These are phyloP conservation scores for Claviceps digitariae DNA, from an alignment of 2,329 filamentous ascomycete genomes.

Conservation along the genomic window DNA sequence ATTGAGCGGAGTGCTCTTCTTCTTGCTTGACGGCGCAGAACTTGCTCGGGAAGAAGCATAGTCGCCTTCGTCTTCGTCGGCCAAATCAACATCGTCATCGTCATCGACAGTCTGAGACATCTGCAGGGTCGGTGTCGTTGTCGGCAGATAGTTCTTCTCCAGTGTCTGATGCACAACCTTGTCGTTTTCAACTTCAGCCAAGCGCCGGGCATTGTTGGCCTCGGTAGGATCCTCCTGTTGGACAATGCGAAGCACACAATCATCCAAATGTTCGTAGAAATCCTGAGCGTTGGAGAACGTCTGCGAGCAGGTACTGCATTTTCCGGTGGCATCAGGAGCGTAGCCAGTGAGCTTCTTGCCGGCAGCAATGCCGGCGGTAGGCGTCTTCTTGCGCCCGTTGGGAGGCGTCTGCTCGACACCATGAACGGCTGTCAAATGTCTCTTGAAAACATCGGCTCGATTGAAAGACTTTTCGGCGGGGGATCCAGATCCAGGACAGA, in stretches of 20 bases:
- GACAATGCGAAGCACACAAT: constrained; percentile 58
- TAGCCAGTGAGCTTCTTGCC: constrained; percentile 58
- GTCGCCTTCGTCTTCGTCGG: constrained; percentile 39
- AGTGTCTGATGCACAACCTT: constrained; percentile 47
- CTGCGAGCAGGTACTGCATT: constrained; percentile 85
- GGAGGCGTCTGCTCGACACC: constrained; percentile 86
- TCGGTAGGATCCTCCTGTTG: constrained; percentile 59
- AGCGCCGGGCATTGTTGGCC: constrained; percentile 52
- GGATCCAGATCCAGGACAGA: constrained; percentile 80
- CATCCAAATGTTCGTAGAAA: constrained; percentile 93
- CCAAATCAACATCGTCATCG: constrained; percentile 36
- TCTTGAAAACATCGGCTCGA: constrained; percentile 89
- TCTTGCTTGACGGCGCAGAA: constrained; percentile 29
- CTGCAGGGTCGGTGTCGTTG: constrained; percentile 29
- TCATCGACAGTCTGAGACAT: constrained; percentile 31
- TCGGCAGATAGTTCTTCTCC: constrained; percentile 47
- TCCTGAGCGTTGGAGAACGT: constrained; percentile 91
- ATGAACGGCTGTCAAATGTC: constrained; percentile 80
- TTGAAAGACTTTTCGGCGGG: constrained; percentile 92
- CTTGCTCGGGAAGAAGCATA: constrained; percentile 30
- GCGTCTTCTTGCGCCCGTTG: constrained; percentile 68
- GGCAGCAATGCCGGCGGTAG: constrained; percentile 22
- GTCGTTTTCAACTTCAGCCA: constrained; percentile 54
- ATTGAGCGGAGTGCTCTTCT: constrained; percentile 40
- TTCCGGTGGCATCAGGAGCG: constrained; percentile 70